Percentiles rank a stretch among this genome's conserved stretches.
Conservation (phyloP, 73 alveolate species). For the Effrenium voratum region DNA sequence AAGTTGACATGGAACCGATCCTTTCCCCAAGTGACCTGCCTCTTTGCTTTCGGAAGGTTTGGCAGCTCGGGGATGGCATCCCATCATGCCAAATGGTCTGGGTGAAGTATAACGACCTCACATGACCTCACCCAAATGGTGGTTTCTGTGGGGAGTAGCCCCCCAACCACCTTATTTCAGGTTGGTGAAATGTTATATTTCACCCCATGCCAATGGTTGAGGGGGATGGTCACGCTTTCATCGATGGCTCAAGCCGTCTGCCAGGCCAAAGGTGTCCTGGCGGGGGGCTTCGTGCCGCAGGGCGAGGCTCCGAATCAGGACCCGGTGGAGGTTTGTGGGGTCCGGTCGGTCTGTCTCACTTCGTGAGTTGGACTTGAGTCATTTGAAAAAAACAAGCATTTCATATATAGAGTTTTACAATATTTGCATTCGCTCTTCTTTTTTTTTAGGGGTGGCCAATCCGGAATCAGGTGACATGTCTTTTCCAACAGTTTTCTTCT, state of each 20-base stretch:
- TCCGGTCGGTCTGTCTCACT: background rate
- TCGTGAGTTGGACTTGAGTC: background rate
- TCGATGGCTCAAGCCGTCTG: no score
- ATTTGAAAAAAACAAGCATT: background rate
- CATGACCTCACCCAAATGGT: no score
- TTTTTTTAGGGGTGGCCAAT: background rate
- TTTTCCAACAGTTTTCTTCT: no score
- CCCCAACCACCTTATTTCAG: background rate
- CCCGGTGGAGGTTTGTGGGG: background rate
- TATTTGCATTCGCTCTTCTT: background rate
- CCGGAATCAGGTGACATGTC: background rate
- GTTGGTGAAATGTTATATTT: background rate
- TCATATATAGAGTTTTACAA: background rate
- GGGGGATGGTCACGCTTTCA: no score
- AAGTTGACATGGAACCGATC: no score
- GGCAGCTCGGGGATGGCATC: no score
- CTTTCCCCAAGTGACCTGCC: no score
- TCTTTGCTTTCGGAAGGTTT: no score
- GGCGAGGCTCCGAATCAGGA: conserved; percentile 70
- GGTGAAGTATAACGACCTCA: no score
- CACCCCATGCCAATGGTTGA: background rate
- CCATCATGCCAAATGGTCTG: no score
- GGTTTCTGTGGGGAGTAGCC: no score
- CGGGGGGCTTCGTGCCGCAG: conserved; percentile 76
- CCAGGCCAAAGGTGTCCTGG: conserved; percentile 84